Percentiles rank a stretch among this genome's conserved stretches.
phyloP scores from a whole-genome alignment of 23 red algal genomes.

The Gracilaria domingensis region DNA sequence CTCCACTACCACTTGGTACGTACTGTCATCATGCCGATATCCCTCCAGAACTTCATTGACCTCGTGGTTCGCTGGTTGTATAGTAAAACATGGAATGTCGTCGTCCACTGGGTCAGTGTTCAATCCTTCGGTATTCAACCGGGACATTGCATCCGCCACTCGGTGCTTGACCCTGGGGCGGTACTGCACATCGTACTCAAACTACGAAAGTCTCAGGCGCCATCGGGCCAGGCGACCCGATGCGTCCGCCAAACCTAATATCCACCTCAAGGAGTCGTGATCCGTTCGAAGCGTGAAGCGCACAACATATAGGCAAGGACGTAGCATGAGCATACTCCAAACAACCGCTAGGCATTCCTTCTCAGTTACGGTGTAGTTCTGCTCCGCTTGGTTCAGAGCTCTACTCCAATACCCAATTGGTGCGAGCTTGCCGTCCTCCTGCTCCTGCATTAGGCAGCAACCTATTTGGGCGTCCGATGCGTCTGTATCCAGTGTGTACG shows the following conservation, averaged over 20 bases:
- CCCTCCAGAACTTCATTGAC: no score
- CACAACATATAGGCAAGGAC: neutral
- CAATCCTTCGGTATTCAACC: neutral
- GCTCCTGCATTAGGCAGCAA: constrained; percentile 24
- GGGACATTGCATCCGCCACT: neutral
- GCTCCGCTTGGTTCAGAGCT: neutral
- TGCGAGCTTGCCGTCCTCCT: neutral
- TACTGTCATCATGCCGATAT: no score
- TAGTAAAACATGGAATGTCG: neutral
- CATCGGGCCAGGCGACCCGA: neutral
- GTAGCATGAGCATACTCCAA: neutral
- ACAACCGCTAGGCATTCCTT: constrained; percentile 14
- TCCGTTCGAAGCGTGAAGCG: neutral
- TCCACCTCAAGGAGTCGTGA: constrained; percentile 15
- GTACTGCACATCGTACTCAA: constrained; percentile 26
- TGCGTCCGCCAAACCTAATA: neutral
- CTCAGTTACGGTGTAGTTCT: neutral
- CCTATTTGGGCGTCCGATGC: constrained; percentile 15
- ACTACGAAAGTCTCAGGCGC: neutral
- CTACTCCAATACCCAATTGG: constrained; percentile 39
- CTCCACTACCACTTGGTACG: no score
- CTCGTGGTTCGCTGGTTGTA: no score
- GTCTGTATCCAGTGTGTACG: constrained; percentile 14
- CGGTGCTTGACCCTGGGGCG: neutral
- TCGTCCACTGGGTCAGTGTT: neutral